Conservation (phyloP, 2,329 filamentous ascomycete species). For the Botrytis porri region DNA sequence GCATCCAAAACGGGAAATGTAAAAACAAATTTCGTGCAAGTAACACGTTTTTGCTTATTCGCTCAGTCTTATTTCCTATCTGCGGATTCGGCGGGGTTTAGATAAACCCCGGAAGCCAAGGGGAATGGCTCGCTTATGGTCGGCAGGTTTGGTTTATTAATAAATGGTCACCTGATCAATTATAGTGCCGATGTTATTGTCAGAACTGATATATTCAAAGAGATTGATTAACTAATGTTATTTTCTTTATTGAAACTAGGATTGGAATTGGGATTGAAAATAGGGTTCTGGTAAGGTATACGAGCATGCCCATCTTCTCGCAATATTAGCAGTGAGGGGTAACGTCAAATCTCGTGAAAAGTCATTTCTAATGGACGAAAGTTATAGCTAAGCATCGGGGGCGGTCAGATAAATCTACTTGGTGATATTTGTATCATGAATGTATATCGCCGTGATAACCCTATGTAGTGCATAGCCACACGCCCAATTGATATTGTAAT, state of each 20-base stretch:
- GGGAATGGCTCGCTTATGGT: not conserved
- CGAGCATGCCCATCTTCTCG: not conserved
- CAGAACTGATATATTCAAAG: not conserved
- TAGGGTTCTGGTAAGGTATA: not conserved
- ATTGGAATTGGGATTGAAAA: not conserved
- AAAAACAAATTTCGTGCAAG: not conserved
- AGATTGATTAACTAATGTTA: not conserved
- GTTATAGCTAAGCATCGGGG: not conserved
- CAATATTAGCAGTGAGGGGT: not conserved
- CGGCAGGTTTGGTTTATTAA: not conserved
- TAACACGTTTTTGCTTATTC: not conserved
- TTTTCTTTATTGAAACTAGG: not conserved
- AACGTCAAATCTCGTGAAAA: not conserved
- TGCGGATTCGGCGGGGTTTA: not conserved
- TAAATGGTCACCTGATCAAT: not conserved
- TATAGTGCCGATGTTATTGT: not conserved
- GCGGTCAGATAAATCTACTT: not conserved
- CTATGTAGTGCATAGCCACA: not conserved
- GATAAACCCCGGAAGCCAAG: not conserved
- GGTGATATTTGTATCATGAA: not conserved
- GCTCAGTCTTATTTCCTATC: not conserved
- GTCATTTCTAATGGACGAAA: not conserved
- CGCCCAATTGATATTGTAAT: not conserved
- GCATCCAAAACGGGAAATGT: not conserved
- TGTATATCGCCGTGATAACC: not conserved